These are phyloP conservation scores for Onygenales sp. DNA, from an alignment of 2,329 filamentous ascomycete species.

Conservation along the genomic window DNA sequence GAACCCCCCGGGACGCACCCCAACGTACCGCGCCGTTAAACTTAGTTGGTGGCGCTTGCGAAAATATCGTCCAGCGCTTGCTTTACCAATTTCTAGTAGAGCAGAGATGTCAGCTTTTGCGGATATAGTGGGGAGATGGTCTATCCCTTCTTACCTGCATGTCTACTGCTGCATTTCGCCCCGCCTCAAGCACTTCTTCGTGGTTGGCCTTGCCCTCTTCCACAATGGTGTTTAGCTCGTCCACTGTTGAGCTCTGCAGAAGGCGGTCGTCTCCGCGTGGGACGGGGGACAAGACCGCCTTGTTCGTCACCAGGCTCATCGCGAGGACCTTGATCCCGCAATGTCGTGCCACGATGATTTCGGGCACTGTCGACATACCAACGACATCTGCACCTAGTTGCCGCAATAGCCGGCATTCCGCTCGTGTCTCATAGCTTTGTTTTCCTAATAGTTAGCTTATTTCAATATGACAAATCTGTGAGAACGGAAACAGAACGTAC, in stretches of 20 bases:
- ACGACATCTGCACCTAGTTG: slow-evolving; percentile 58
- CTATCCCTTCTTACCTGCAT: slow-evolving; percentile 42
- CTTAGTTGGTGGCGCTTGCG: neutral
- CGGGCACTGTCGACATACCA: slow-evolving; percentile 61
- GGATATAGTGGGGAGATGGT: neutral
- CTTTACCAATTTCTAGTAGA: slow-evolving; percentile 26
- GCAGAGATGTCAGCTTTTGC: slow-evolving; percentile 6
- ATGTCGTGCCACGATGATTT: slow-evolving; percentile 58
- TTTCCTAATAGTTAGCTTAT: neutral
- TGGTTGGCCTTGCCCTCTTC: slow-evolving; percentile 54
- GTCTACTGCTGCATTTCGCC: slow-evolving; percentile 49
- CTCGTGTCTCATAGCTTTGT: slow-evolving; percentile 52
- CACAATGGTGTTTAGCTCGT: slow-evolving; percentile 46
- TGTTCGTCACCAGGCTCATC: slow-evolving; percentile 58
- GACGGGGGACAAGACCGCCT: slow-evolving; percentile 49
- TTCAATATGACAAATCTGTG: neutral
- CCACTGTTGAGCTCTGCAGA: slow-evolving; percentile 40
- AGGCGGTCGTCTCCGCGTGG: slow-evolving; percentile 48
- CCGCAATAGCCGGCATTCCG: slow-evolving; percentile 54
- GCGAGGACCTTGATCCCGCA: slow-evolving; percentile 54
- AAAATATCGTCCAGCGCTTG: slow-evolving; percentile 21
- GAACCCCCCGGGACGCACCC: neutral
- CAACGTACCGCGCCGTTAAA: neutral
- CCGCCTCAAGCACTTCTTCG: slow-evolving; percentile 55
- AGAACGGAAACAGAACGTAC: slow-evolving; percentile 25